phyloP scores from a whole-genome alignment of 495 filamentous ascomycete genomes.

The Penicilliopsis zonata region DNA sequence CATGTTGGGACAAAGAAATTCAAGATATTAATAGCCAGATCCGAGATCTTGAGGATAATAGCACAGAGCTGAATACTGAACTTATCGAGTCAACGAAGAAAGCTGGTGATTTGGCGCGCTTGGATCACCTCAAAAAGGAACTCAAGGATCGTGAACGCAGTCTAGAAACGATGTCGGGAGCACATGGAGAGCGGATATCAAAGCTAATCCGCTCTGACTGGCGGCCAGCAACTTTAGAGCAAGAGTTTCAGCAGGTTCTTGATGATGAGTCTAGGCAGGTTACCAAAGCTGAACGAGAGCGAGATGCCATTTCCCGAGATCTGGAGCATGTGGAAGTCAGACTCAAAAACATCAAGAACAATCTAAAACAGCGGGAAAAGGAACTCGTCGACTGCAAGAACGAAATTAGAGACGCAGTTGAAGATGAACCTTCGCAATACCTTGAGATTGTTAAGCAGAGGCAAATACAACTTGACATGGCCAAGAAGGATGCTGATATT shows the following conservation, averaged over 20 bases:
- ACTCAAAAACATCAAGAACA: slow-evolving; percentile 49
- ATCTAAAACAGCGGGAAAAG: slow-evolving; percentile 47
- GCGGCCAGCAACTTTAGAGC: slow-evolving; percentile 57
- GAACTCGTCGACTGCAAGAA: slow-evolving; percentile 48
- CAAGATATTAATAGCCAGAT: slow-evolving; percentile 49
- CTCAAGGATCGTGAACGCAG: slow-evolving; percentile 56
- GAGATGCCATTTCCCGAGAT: slow-evolving; percentile 58
- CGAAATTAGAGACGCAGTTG: slow-evolving; percentile 36
- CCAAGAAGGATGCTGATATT: slow-evolving; percentile 51
- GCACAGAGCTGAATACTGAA: slow-evolving; percentile 56
- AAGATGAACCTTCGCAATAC: slow-evolving; percentile 42
- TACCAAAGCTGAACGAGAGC: slow-evolving; percentile 49
- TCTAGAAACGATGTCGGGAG: slow-evolving; percentile 62
- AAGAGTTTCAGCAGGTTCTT: slow-evolving; percentile 54
- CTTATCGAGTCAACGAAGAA: slow-evolving; percentile 68
- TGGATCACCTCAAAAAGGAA: slow-evolving; percentile 70
- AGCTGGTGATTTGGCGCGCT: slow-evolving; percentile 63
- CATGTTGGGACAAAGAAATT: slow-evolving; percentile 58
- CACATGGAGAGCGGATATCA: slow-evolving; percentile 58
- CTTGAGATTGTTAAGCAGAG: slow-evolving; percentile 36
- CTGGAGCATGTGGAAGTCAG: slow-evolving; percentile 69
- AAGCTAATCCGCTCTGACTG: slow-evolving; percentile 50
- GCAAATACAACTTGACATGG: slow-evolving; percentile 47
- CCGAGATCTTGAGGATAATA: slow-evolving; percentile 53
- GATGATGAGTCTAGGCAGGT: slow-evolving; percentile 40